Evolutionary conservation across 83 land plant species (phyloP), one percentile per base, ranked within the genome.

Genomic region (Thuja plicata): DNA sequence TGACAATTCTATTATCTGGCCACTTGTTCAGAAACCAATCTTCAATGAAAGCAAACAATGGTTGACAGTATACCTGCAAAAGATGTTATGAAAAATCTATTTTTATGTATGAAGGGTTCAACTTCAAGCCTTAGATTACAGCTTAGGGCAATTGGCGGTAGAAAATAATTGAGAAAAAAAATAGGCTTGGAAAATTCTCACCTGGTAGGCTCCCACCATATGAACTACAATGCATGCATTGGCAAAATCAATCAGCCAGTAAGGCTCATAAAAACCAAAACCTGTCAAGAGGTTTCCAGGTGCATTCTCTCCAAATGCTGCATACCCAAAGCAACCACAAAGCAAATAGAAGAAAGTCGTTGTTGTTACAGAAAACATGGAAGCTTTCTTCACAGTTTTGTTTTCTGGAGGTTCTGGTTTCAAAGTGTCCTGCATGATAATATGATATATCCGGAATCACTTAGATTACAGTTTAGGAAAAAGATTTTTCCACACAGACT

Each of bases 201-300:
- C 92, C 89, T 92, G 93, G 76, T 88, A 92, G 40, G 93, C 91
- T 32, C 93, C 93, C 70, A 92, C 60, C 41, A 92, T 66, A 37
- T 92, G 93, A 78, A 92, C 76, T 27, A 88, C 88, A 57, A 92
- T 90, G 88, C 84, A 92, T 37, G 88, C 54, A 62, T 92, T 92
- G 60, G 92, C 93, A 43, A 92, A 81, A 46, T 92, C 91, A 57
- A 92, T 79, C 30, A 92, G 86, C 91, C 91, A 92, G 78, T 87
- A 92, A 12, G 91, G 93, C 48, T 92, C 88, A 66, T 88, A 90
- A 88, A 88, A 90, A 60, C 91, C 93, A 79, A 90, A 90, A 0
- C 89, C 93, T 35, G 87, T 87, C 34, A 92, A 89, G 46, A 92
- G 88, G 30, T 92, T 92, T 74, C 93, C 93, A 1, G 93, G 93